phyloP scores from a whole-genome alignment of 2,329 filamentous ascomycete species.

The Colletotrichum orbiculare region DNA sequence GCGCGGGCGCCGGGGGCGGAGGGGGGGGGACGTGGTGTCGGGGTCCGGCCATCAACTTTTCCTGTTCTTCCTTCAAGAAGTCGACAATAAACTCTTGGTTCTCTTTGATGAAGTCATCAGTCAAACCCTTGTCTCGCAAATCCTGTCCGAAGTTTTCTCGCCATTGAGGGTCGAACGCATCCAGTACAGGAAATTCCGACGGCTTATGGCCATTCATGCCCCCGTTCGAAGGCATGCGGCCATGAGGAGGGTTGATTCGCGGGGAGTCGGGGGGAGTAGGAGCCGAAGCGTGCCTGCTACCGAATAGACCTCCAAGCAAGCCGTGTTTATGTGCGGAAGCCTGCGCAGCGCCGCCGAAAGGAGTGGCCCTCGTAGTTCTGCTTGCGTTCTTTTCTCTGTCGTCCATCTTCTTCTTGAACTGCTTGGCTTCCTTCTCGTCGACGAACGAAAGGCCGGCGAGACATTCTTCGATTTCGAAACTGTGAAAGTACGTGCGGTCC shows the following conservation, averaged over 20 bases:
- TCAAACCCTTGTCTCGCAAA: slow-evolving; percentile 70
- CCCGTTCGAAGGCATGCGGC: slow-evolving; percentile 54
- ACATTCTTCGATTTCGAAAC: slow-evolving; percentile 94
- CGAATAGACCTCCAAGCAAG: slow-evolving; percentile 71
- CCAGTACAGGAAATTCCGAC: slow-evolving; percentile 71
- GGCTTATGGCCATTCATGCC: slow-evolving; percentile 57
- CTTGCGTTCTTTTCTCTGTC: slow-evolving; percentile 95
- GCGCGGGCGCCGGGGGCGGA: slow-evolving; percentile 41
- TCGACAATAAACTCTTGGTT: slow-evolving; percentile 77
- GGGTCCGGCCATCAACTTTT: slow-evolving; percentile 46
- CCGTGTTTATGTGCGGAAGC: slow-evolving; percentile 56
- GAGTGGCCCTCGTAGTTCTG: slow-evolving; percentile 83
- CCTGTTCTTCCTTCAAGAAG: slow-evolving; percentile 69
- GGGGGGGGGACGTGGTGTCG: slow-evolving; percentile 38
- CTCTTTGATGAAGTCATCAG: slow-evolving; percentile 74
- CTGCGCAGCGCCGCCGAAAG: slow-evolving; percentile 69
- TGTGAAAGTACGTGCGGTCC: slow-evolving; percentile 97
- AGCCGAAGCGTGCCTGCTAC: slow-evolving; percentile 68
- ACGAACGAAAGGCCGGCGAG: slow-evolving; percentile 90
- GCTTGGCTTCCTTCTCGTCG: slow-evolving; percentile 97
- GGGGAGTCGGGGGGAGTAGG: slow-evolving; percentile 69
- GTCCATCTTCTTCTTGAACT: slow-evolving; percentile 97
- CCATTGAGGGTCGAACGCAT: slow-evolving; percentile 74
- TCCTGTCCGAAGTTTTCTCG: slow-evolving; percentile 74
- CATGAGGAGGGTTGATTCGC: slow-evolving; percentile 52